Base-by-base conservation (phyloP, 2,329 filamentous ascomycete species). In the Tolypocladium tundrense region DNA sequence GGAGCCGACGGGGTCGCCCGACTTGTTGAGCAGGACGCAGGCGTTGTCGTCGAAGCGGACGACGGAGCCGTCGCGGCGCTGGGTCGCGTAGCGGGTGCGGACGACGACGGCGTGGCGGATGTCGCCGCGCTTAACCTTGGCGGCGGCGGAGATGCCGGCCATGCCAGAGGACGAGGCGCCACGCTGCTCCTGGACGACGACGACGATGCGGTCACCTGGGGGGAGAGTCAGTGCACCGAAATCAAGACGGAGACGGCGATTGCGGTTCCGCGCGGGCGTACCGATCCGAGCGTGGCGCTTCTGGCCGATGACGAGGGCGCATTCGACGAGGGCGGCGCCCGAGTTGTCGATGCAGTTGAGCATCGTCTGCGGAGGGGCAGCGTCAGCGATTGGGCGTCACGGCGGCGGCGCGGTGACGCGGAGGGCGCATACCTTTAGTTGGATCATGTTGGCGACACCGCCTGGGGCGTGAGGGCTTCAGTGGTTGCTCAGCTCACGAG, bases 301-400 rank as follows among this genome's bases (percentile, higher is more conserved):
- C 78, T 93, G 94, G 70, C 90, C 90, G 68, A 99, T 80, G 62
- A 97, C 88, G 72, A 93, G 88, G 72, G 88, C 90, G 78, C 94
- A 99, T 79, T 99, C 94, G 77, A 97, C 94, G 65, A 99, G 82
- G 68, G 94, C 92, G 66, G 94, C 94, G 72, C 94, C 94, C 64
- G 94, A 97, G 81, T 97, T 99, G 87, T 99, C 94, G 85, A 99
- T 97, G 87, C 94, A 97, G 78, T 94, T 97, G 68, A 99, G 84
- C 85, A 99, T 91, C 72, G 92, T 89, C 94, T 97, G 66, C 0
- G 9, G 39, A 10, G 7, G 9, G 37, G 3, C 40, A 14, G 11
- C 0, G 55, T 69, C 16, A 68, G 63, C n/a, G 39, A 50, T 24
- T 37, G 41, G 19, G 55, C 33, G 3, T 21, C n/a, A 13, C 9